phyloP scores from a whole-genome alignment of 2,329 filamentous ascomycete species.

The Sarocladiaceae sp. region DNA sequence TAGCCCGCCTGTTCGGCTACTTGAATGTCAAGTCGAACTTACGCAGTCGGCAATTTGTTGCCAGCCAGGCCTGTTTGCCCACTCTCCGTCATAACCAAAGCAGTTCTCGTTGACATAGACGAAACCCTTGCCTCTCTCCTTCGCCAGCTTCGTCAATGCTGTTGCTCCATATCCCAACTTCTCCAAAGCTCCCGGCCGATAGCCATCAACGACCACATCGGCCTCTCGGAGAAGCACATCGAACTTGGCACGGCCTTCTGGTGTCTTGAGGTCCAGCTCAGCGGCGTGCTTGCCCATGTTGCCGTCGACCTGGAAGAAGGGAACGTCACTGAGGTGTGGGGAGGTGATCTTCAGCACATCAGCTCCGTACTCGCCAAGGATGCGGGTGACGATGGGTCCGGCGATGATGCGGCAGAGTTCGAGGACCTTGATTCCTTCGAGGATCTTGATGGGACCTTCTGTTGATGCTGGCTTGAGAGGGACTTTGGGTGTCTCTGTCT shows the following conservation, averaged over 20 bases:
- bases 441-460: slow-evolving; percentile 22
- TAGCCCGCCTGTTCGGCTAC: background rate
- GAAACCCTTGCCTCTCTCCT: slow-evolving; percentile 54
- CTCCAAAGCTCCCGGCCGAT: slow-evolving; percentile 61
- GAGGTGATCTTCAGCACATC: slow-evolving; percentile 70
- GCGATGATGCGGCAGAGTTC: slow-evolving; percentile 75
- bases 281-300: slow-evolving; percentile 68
- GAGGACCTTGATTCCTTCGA: slow-evolving; percentile 65
- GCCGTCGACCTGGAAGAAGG: slow-evolving; percentile 68
- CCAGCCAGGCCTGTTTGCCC: slow-evolving; percentile 63
- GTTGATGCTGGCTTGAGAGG: slow-evolving; percentile 25
- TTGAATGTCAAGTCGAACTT: slow-evolving; percentile 12
- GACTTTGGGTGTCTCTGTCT: slow-evolving; percentile 42
- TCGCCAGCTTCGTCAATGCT: slow-evolving; percentile 48
- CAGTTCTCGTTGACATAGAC: slow-evolving; percentile 70
- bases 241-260: slow-evolving; percentile 49
- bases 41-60: slow-evolving; percentile 67
- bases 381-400: slow-evolving; percentile 66
- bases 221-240: slow-evolving; percentile 56
- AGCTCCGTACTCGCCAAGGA: slow-evolving; percentile 71
- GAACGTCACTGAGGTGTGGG: slow-evolving; percentile 63
- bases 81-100: slow-evolving; percentile 58
- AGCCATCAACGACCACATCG: slow-evolving; percentile 65
- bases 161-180: slow-evolving; percentile 59
- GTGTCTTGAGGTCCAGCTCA: slow-evolving; percentile 57